phyloP scores from a whole-genome alignment of 768 basidiomycete species.

The Leccinellum albellum region DNA sequence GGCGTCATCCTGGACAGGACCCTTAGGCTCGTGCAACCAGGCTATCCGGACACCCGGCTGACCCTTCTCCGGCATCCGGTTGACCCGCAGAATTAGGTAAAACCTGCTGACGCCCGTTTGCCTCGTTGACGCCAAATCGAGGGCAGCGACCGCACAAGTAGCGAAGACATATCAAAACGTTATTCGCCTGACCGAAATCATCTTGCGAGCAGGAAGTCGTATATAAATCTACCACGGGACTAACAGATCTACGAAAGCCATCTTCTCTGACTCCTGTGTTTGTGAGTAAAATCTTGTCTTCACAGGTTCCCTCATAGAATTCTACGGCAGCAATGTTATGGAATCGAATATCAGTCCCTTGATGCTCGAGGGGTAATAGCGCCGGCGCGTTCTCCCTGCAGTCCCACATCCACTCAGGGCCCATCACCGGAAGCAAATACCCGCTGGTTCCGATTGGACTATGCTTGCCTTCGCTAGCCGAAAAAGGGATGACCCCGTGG shows the following conservation, averaged over 20 bases:
- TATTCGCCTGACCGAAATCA: background rate
- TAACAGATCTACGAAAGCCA: background rate
- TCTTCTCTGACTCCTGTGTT: background rate
- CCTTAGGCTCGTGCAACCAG: background rate
- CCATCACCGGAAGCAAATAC: conserved; percentile 2
- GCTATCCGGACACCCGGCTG: background rate
- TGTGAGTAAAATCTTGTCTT: background rate
- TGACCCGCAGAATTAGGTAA: background rate
- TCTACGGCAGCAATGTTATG: background rate
- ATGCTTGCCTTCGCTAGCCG: background rate
- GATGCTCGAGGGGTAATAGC: conserved; percentile 4
- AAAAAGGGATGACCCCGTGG: background rate
- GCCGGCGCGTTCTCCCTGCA: background rate
- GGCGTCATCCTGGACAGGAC: background rate
- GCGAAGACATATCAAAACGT: background rate
- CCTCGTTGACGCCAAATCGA: background rate
- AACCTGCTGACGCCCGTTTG: background rate
- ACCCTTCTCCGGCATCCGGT: background rate
- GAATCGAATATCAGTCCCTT: background rate
- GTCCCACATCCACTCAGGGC: background rate
- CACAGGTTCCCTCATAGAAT: background rate
- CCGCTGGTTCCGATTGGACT: background rate
- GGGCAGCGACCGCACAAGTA: background rate
- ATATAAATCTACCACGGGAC: background rate
- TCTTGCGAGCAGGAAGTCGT: background rate